Evolutionary conservation across 192 early-diverging fungal species (phyloP), one percentile per base, ranked within the genome.

Genomic region (Funneliformis mosseae): DNA sequence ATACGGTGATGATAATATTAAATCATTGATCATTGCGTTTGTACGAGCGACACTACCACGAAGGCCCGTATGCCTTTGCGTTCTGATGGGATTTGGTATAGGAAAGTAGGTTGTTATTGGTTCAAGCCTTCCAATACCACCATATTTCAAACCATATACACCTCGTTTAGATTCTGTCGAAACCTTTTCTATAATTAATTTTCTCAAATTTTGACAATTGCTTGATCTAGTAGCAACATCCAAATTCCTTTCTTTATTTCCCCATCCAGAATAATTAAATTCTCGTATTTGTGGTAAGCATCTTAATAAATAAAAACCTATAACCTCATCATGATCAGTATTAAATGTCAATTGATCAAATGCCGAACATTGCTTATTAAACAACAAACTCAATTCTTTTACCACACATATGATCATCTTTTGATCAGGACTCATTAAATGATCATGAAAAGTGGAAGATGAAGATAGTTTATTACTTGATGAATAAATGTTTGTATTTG

Each of bases 201-300:
- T 68, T 68, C 38, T 68, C 33, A 68, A 33, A 39, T 68, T 68
- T 10, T 33, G 25, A 39, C 66, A 68, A 68, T 68, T 68, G 12
- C 66, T 25, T 68, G 66, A 68, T 68, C 33, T 68, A 38, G 66
- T 16, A 33, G 66, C 66, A 16, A 33, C 28, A 39, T 68, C 66
- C 28, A 68, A 68, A 68, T 68, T 68, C 38, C 66, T 68, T 68
- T 68, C 66, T 38, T 68, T 68, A 33, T 68, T 68, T 11, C 66
- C 66, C 66, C 66, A 68, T 16, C 66, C 66, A 0, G 66, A 68
- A 68, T 68, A 68, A 68, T 68, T 68, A 33, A 68, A 68, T 68
- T 68, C 66, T 16, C 66, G 66, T 38, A 68, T 68, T 14, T 68
- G 66, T 38, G 66, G 66, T 38, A 68, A 68, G 38, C 66, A 68